phyloP scores from a whole-genome alignment of 257 asterid genomes.

The Rehmannia glutinosa region DNA sequence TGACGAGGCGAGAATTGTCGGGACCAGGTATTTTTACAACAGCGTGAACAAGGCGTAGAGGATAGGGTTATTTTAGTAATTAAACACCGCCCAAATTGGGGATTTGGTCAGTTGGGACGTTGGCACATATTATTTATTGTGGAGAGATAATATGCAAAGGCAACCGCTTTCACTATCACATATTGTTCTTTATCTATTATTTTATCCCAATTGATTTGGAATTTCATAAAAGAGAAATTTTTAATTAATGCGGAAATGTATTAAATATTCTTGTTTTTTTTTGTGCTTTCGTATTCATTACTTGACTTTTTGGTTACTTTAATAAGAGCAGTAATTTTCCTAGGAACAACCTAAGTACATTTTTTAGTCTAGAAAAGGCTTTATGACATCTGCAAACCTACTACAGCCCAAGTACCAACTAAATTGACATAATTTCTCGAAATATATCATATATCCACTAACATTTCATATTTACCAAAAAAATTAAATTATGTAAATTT shows the following conservation, averaged over 20 bases:
- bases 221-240: too few species aligned
- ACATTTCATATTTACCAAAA: too few species aligned
- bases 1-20: too few species aligned
- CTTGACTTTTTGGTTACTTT: background rate
- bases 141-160: too few species aligned
- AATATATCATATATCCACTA: too few species aligned
- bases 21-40: too few species aligned
- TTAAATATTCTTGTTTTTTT: background rate
- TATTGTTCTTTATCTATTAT: too few species aligned
- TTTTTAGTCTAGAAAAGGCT: background rate
- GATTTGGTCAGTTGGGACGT: constrained; percentile 21
- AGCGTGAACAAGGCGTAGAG: background rate
- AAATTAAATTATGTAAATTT: too few species aligned
- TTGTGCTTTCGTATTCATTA: background rate
- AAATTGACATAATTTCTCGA: too few species aligned
- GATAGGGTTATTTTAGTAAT: constrained; percentile 16
- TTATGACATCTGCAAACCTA: background rate
- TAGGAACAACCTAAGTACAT: constrained; percentile 15
- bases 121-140: background rate
- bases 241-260: background rate
- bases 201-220: too few species aligned
- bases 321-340: background rate
- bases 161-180: too few species aligned
- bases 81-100: background rate
- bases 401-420: too few species aligned